phyloP scores from a whole-genome alignment of 2,329 filamentous ascomycete species.

The Bipolaris zeicola region DNA sequence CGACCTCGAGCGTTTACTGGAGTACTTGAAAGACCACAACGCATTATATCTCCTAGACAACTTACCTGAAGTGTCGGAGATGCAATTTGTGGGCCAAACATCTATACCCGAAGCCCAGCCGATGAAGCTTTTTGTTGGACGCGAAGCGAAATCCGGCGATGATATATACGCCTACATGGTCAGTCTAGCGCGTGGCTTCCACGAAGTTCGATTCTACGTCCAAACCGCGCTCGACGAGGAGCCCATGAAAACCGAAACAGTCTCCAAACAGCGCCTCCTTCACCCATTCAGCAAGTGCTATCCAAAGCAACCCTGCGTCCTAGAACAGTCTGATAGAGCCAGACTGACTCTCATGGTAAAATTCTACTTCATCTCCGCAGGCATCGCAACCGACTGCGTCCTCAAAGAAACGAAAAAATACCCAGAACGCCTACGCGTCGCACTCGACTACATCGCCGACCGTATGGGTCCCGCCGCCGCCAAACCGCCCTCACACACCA shows the following conservation, averaged over 20 bases:
- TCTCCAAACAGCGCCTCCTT: slow-evolving; percentile 11
- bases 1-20: slow-evolving; percentile 6
- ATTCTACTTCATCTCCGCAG: slow-evolving; percentile 20
- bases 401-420: slow-evolving; percentile 18
- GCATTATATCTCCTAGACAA: slow-evolving; percentile 17
- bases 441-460: slow-evolving; percentile 11
- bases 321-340: slow-evolving; percentile 7
- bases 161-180: slow-evolving; percentile 21
- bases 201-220: slow-evolving; percentile 15
- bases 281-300: slow-evolving; percentile 22
- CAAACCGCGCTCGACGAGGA: neutral
- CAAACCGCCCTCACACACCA: neutral
- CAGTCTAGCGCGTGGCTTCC: neutral
- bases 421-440: slow-evolving; percentile 10
- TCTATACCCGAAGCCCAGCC: slow-evolving; percentile 7
- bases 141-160: slow-evolving; percentile 2
- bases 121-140: slow-evolving; percentile 19
- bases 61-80: slow-evolving; percentile 9
- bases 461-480: slow-evolving; percentile 15
- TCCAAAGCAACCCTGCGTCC: slow-evolving; percentile 1
- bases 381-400: slow-evolving; percentile 16
- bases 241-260: slow-evolving; percentile 1
- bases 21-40: slow-evolving; percentile 7
- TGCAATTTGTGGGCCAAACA: slow-evolving; percentile 16
- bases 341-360: slow-evolving; percentile 12